These are phyloP conservation scores for Phytophthora pini DNA, from an alignment of 352 stramenopile species.

Conservation along the genomic window DNA sequence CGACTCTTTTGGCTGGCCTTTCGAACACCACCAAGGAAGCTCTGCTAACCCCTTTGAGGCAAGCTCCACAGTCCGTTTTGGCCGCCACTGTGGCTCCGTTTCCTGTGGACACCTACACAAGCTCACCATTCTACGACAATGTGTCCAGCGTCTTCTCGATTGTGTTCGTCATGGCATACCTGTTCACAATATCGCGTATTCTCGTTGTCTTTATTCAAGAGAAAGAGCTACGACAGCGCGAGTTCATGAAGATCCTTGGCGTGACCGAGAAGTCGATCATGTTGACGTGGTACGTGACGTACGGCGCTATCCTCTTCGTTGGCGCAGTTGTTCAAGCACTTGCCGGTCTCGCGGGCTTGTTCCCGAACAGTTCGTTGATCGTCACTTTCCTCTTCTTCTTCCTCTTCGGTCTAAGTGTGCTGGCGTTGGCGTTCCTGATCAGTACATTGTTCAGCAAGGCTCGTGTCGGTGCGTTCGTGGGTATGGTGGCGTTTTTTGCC, in stretches of 20 bases:
- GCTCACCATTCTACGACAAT: constrained; percentile 62
- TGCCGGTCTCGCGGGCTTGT: constrained; percentile 47
- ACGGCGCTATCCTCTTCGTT: constrained; percentile 84
- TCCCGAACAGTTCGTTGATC: constrained; percentile 46
- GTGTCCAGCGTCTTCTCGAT: constrained; percentile 69
- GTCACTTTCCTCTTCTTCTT: constrained; percentile 86
- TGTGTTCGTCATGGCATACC: constrained; percentile 91
- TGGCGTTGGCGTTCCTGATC: constrained; percentile 54
- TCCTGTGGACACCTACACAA: constrained; percentile 44
- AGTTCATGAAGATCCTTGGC: constrained; percentile 93
- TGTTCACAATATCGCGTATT: constrained; percentile 87
- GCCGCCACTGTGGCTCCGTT: constrained; percentile 40
- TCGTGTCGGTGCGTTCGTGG: constrained; percentile 63
- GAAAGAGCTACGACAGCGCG: constrained; percentile 88
- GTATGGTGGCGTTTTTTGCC: constrained; percentile 87
- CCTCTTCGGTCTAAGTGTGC: constrained; percentile 57
- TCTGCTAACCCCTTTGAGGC: constrained; percentile 39
- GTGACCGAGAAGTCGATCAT: constrained; percentile 77
- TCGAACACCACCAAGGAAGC: constrained; percentile 23
- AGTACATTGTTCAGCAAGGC: constrained; percentile 79
- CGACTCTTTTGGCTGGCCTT: constrained; percentile 13
- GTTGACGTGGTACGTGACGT: constrained; percentile 86
- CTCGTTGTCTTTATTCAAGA: constrained; percentile 88
- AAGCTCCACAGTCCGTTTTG: constrained; percentile 52
- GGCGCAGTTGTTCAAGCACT: constrained; percentile 61